Evolutionary conservation across 2,329 filamentous ascomycete species (phyloP).

Genomic region (Nemania serpens): DNA sequence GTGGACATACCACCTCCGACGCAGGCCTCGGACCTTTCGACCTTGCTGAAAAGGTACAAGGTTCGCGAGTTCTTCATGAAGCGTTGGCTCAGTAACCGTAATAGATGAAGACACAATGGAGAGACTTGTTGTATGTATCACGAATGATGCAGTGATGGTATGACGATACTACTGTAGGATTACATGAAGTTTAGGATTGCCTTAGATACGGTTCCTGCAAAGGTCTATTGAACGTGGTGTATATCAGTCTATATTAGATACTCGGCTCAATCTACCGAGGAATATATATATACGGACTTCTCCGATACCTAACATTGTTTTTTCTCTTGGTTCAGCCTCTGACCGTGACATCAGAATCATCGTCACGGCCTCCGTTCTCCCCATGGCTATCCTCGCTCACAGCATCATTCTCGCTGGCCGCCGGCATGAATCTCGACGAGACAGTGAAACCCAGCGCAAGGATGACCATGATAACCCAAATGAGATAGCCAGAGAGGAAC

Average conservation of each 20-base stretch:
- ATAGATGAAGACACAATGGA: conserved; percentile 43
- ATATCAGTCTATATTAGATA: neutral
- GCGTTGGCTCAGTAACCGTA: conserved; percentile 85
- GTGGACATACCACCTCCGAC: conserved; percentile 83
- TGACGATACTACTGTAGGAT: conserved; percentile 1
- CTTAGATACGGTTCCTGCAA: neutral
- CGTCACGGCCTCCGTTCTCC: neutral
- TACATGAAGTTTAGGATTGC: neutral
- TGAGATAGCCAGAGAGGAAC: conserved; percentile 66
- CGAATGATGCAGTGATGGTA: neutral
- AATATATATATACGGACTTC: neutral
- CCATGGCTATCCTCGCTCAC: neutral
- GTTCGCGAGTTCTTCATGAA: conserved; percentile 81
- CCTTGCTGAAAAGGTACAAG: conserved; percentile 69
- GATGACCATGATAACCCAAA: conserved; percentile 63
- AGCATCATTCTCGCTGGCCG: conserved; percentile 7
- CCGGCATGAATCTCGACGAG: conserved; percentile 14
- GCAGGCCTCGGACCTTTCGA: conserved; percentile 60
- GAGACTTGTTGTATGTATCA: conserved; percentile 7
- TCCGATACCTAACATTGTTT: neutral
- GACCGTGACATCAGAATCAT: neutral
- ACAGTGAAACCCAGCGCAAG: conserved; percentile 34
- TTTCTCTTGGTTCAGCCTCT: neutral
- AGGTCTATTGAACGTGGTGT: neutral
- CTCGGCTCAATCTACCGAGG: neutral